Conservation (phyloP, 1,139 yeast species). For the Taphrina deformans region DNA sequence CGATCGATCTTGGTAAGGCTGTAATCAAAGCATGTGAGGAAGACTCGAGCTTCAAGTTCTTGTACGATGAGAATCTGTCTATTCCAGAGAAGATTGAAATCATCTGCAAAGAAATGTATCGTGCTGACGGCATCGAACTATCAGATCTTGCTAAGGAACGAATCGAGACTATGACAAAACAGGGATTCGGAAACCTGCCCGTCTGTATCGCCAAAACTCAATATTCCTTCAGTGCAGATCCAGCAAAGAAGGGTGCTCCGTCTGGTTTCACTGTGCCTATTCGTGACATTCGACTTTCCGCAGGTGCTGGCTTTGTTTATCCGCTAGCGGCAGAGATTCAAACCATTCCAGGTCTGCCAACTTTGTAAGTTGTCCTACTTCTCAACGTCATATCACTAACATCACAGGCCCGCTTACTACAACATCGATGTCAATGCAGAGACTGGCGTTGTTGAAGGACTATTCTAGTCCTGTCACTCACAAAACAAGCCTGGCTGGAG, state of each 20-base stretch:
- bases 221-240: constrained; percentile 93
- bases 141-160: constrained; percentile 81
- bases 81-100: constrained; percentile 80
- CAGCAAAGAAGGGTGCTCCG: constrained; percentile 91
- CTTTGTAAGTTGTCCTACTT: constrained; percentile 52
- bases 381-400: no score
- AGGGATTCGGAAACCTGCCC: constrained; percentile 90
- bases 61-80: constrained; percentile 63
- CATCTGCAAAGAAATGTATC: constrained; percentile 90
- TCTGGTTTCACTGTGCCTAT: constrained; percentile 92
- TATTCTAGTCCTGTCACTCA: constrained; percentile 54
- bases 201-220: constrained; percentile 98
- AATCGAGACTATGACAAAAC: constrained; percentile 77
- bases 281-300: constrained; percentile 88
- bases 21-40: constrained; percentile 71
- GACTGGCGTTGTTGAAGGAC: constrained; percentile 85
- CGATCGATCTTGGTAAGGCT: constrained; percentile 81
- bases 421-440: constrained; percentile 90
- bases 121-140: constrained; percentile 86
- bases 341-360: constrained; percentile 96
- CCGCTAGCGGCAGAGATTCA: constrained; percentile 96
- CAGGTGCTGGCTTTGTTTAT: constrained; percentile 95
- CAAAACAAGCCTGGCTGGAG: not conserved
- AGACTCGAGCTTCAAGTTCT: constrained; percentile 61
- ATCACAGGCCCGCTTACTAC: constrained; percentile 75